Evolutionary conservation across 1,139 yeast species (phyloP), one percentile per base, ranked within the genome.

Genomic region (Blastobotrys raffinosifermentans): DNA sequence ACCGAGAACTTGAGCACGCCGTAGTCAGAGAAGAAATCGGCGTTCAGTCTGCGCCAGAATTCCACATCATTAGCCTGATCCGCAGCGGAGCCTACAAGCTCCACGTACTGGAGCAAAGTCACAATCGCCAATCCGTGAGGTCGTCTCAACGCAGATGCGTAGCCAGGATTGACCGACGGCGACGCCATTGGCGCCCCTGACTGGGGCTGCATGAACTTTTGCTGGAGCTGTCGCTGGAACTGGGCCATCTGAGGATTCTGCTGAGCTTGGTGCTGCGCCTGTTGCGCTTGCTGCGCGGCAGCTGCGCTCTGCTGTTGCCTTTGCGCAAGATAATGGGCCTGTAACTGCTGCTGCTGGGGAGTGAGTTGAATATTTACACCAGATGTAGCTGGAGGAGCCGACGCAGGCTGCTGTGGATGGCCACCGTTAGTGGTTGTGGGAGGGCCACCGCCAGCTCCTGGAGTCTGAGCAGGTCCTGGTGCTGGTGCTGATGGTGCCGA

Each of bases 11-110:
- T 61, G 18, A 75, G 47, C 3, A 65, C 55, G 1, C 76, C 77
- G 32, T 58, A 55, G 5, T 73, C 76, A 21, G 72, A 60, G 50
- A 75, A 77, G 45, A 66, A 69, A 30, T 73, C 77, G 3, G 58
- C 56, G 11, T 70, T 62, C 15, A 72, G 56, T 34, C 60, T 59
- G 39, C 65, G 61, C 77, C 80, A 72, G 47, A 67, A 73, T 3
- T 60, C 59, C 21, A 70, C 53, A 35, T 67, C 68, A 36, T 62
- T 61, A 0, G 61, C 57, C 20, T 63, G 57, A 9, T 63, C 60
- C 19, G 64, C 55, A n/a, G 47, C 49, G 3, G 56, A 54, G 15
- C 67, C 64, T 23, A 67, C 53, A 16, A 55, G 41, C 35, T 68
- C 72, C 37, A 67, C 64, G 37, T 63, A 62, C 31, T 62, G 67